Conservation (phyloP, 768 basidiomycete species). For the Gelatoporia subvermispora region DNA sequence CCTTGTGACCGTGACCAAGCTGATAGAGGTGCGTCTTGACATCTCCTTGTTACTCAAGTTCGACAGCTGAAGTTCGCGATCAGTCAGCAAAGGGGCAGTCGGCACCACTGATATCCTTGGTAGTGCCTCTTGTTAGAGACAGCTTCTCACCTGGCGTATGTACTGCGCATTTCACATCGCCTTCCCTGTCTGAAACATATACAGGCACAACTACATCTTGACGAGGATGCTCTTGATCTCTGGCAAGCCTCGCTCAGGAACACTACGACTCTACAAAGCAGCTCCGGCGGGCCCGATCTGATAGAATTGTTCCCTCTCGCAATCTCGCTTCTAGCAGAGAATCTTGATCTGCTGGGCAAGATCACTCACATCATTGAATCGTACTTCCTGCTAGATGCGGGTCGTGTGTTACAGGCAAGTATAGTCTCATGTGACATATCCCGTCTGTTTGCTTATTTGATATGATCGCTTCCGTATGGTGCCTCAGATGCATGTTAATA, state of each 20-base stretch:
- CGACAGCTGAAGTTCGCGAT: not conserved
- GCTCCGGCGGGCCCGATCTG: constrained; percentile 46
- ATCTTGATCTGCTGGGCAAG: constrained; percentile 71
- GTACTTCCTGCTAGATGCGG: constrained; percentile 71
- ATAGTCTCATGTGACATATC: not conserved
- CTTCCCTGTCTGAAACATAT: not conserved
- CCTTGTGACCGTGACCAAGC: constrained; percentile 61
- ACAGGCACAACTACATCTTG: constrained; percentile 64
- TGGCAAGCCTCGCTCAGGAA: constrained; percentile 74
- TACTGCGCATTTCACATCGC: not conserved
- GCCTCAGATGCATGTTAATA: constrained; percentile 46
- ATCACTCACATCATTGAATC: constrained; percentile 66
- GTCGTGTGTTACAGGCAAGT: constrained; percentile 57
- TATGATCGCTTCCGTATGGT: not conserved
- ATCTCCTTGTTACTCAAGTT: too few relatives aligned
- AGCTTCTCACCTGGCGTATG: constrained; percentile 20
- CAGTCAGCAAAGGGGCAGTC: constrained; percentile 57
- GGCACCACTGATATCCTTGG: constrained; percentile 9
- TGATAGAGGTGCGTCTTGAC: constrained; percentile 49
- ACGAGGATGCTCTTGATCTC: constrained; percentile 71
- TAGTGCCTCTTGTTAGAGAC: constrained; percentile 21
- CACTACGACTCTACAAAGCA: constrained; percentile 44
- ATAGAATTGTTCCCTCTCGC: constrained; percentile 63
- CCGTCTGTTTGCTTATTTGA: not conserved
- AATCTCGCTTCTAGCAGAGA: constrained; percentile 53